phyloP scores from a whole-genome alignment of 73 alveolate genomes.

The Tetrahymena malaccensis region DNA sequence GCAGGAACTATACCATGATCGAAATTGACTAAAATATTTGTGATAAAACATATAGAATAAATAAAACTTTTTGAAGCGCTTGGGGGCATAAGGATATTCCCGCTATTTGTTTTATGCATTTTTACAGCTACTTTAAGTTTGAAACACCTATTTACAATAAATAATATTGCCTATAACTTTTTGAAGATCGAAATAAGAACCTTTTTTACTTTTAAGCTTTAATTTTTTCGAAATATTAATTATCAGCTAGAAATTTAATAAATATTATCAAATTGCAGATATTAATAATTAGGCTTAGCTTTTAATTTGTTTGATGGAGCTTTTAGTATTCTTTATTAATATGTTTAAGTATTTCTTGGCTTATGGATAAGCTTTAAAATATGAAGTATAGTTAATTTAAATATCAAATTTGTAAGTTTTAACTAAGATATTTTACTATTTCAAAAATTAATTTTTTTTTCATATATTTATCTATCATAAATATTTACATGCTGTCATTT shows the following conservation, averaged over 20 bases:
- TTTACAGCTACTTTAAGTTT: neutral
- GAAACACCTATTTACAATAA: neutral
- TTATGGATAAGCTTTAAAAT: neutral
- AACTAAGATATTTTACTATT: neutral
- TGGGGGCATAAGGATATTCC: neutral
- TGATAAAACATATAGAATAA: neutral
- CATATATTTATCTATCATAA: neutral
- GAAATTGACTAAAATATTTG: constrained; percentile 75
- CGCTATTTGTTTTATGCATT: neutral
- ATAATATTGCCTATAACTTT: neutral
- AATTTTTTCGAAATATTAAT: neutral
- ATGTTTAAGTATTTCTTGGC: neutral
- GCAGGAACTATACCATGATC: constrained; percentile 97
- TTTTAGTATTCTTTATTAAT: neutral
- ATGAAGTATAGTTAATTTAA: neutral
- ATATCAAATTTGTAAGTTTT: neutral
- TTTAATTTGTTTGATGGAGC: neutral
- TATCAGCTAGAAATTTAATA: too few species aligned
- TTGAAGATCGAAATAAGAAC: neutral
- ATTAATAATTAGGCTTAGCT: neutral
- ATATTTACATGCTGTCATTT: neutral
- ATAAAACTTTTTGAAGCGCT: neutral
- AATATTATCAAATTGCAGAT: too few species aligned
- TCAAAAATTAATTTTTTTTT: neutral
- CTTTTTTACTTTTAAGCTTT: neutral